These are phyloP conservation scores for Phytomonas serpens DNA, from an alignment of 208 protist species.

Conservation along the genomic window DNA sequence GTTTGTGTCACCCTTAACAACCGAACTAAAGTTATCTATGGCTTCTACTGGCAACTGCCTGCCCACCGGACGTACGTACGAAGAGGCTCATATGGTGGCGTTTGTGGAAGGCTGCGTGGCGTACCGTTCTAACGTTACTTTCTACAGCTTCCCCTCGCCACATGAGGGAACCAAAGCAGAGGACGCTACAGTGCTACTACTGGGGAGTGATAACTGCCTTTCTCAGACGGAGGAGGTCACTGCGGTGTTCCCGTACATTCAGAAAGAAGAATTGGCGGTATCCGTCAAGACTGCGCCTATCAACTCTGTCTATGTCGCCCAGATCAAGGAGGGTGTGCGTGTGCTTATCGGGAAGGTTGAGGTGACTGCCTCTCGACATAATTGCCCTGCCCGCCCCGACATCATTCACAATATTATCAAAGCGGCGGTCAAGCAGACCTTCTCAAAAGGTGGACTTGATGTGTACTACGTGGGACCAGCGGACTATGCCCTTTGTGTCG, in stretches of 20 bases:
- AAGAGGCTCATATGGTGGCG: slow-evolving; percentile 41
- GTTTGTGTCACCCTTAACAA: neutral
- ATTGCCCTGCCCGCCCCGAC: slow-evolving; percentile 62
- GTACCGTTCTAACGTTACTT: slow-evolving; percentile 44
- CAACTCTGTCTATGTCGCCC: slow-evolving; percentile 17
- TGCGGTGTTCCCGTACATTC: neutral
- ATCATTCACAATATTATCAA: slow-evolving; percentile 38
- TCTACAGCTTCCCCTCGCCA: slow-evolving; percentile 26
- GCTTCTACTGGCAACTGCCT: slow-evolving; percentile 31
- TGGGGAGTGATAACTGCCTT: slow-evolving; percentile 34
- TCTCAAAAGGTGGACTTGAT: slow-evolving; percentile 20
- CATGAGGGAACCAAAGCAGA: slow-evolving; percentile 8
- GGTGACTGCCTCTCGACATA: slow-evolving; percentile 58
- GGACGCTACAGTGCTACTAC: slow-evolving; percentile 28
- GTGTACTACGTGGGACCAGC: slow-evolving; percentile 43
- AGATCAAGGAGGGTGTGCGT: slow-evolving; percentile 15
- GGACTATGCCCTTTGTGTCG: slow-evolving; percentile 28
- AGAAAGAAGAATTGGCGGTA: neutral
- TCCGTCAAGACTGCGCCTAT: slow-evolving; percentile 14
- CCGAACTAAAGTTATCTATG: neutral
- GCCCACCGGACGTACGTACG: slow-evolving; percentile 29
- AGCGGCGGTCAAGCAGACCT: slow-evolving; percentile 19
- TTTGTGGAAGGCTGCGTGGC: slow-evolving; percentile 61
- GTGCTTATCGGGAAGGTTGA: slow-evolving; percentile 43
- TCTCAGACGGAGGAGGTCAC: slow-evolving; percentile 12